These are phyloP conservation scores for Euclidium syriacum DNA, from an alignment of 345 rosid species.

Conservation along the genomic window DNA sequence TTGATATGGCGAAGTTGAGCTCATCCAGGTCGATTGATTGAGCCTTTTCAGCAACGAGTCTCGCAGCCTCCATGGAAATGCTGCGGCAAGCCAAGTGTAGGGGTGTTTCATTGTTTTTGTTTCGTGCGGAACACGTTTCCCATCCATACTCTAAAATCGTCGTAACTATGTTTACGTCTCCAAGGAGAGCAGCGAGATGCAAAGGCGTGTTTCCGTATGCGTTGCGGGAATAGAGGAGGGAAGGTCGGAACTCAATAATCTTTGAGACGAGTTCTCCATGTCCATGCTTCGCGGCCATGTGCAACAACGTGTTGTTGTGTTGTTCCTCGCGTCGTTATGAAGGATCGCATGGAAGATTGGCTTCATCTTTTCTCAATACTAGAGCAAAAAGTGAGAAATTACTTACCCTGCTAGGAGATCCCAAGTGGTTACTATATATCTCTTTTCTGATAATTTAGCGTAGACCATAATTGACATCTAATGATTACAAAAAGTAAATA, in stretches of 20 bases:
- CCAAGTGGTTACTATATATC: not conserved
- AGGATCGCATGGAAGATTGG: not conserved
- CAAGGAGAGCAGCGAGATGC: slow-evolving; percentile 42
- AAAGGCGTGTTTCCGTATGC: slow-evolving; percentile 39
- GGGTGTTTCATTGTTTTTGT: not conserved
- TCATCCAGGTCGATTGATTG: not conserved
- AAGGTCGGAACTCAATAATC: slow-evolving; percentile 40
- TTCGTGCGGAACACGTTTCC: slow-evolving; percentile 5
- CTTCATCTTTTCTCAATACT: not conserved
- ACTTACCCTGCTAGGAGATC: not conserved
- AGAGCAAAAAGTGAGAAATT: not conserved
- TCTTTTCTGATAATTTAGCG: no score
- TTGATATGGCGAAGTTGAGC: slow-evolving; percentile 5
- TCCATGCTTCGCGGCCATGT: slow-evolving; percentile 41
- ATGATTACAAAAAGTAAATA: no score
- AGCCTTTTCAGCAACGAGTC: not conserved
- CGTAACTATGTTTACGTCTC: slow-evolving; percentile 28
- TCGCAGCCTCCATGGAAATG: slow-evolving; percentile 4
- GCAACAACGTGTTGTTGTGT: slow-evolving; percentile 31
- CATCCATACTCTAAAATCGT: slow-evolving; percentile 10
- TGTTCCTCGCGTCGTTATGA: not conserved
- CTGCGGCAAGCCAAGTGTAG: slow-evolving; percentile 2
- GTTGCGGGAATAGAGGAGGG: slow-evolving; percentile 30
- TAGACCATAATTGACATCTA: no score
- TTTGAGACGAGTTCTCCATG: slow-evolving; percentile 35